Conservation (phyloP, 176 grass and related monocot species). For the Oryza punctata region DNA sequence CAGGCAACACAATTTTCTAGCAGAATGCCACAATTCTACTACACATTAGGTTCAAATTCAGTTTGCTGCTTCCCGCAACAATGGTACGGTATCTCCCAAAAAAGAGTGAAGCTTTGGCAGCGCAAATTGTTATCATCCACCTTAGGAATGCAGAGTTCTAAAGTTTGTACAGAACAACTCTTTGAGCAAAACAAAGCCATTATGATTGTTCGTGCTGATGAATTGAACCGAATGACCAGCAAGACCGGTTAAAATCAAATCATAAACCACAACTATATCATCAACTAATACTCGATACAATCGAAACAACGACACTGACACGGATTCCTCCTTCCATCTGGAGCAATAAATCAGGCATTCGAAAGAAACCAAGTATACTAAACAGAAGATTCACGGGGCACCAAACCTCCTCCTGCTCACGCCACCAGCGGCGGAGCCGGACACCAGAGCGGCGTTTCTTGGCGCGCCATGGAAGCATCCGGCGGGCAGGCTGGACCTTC, state of each 20-base stretch:
- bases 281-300: neutral
- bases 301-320: neutral
- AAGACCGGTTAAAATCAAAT: neutral
- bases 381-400: neutral
- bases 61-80: neutral
- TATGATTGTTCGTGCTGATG: neutral
- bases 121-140: neutral
- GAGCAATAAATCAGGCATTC: neutral
- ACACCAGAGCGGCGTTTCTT: neutral
- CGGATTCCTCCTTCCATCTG: neutral
- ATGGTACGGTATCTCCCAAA: neutral
- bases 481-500: neutral
- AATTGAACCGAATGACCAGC: neutral
- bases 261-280: neutral
- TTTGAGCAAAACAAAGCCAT: neutral
- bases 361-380: neutral
- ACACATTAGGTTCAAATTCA: neutral
- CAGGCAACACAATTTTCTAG: neutral
- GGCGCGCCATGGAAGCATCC: neutral
- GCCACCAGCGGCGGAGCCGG: neutral
- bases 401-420: constrained; percentile 37
- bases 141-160: neutral
- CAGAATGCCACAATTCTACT: neutral
- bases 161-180: neutral
- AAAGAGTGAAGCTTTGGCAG: neutral